phyloP scores from a whole-genome alignment of 768 basidiomycete genomes.

The Dacryopinax primogenitus region DNA sequence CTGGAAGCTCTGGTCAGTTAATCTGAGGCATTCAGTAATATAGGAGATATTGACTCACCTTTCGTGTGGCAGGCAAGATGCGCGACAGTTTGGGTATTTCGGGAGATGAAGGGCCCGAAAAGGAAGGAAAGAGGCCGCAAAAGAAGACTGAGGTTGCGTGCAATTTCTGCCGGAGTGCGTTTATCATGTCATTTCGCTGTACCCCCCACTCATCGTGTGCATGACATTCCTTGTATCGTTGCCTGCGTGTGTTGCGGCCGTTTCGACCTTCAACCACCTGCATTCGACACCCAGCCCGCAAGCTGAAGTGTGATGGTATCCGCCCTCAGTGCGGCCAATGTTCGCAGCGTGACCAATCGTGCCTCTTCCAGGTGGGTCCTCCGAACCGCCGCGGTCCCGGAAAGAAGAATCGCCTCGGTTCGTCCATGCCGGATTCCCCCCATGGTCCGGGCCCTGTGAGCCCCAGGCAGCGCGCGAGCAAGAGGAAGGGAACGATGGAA shows the following conservation, averaged over 20 bases:
- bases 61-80: neutral
- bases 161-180: constrained; percentile 66
- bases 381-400: constrained; percentile 13
- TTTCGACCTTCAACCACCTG: too few relatives aligned
- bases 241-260: constrained; percentile 6
- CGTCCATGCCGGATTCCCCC: neutral
- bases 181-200: too few relatives aligned
- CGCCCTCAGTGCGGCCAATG: constrained; percentile 77
- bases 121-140: constrained; percentile 4
- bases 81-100: constrained; percentile 10
- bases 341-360: constrained; percentile 57
- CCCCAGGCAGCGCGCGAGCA: constrained; percentile 18
- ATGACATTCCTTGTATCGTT: neutral
- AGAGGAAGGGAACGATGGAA: constrained; percentile 15
- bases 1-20: neutral
- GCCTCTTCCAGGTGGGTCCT: constrained; percentile 53
- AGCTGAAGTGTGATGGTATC: constrained; percentile 80
- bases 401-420: constrained; percentile 18
- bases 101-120: neutral
- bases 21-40: too few relatives aligned
- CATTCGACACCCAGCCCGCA: constrained; percentile 45
- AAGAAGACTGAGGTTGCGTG: constrained; percentile 74
- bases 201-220: neutral
- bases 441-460: constrained; percentile 14
- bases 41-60: too few relatives aligned